Conservation (phyloP, 306 rosid species). For the Lathyrus aphaca region DNA sequence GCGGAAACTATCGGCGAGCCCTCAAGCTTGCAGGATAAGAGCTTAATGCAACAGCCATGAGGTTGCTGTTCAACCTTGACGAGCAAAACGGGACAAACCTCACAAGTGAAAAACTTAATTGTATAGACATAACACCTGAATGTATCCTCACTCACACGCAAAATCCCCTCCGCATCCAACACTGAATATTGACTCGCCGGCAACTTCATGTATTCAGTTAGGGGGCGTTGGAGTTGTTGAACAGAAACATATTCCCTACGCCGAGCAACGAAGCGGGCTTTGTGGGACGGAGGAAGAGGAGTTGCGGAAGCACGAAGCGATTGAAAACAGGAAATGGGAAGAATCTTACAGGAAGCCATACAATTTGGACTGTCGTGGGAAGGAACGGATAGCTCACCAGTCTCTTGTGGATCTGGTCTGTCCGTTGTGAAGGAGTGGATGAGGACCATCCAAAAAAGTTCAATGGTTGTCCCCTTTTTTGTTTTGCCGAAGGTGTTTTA, state of each 20-base stretch:
- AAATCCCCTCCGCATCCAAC: constrained; percentile 95
- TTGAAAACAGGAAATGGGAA: constrained; percentile 44
- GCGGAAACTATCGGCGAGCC: constrained; percentile 85
- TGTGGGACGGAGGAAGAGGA: constrained; percentile 48
- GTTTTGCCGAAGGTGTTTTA: no score
- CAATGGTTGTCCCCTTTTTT: no score
- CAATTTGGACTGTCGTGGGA: background rate
- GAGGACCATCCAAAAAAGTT: no score
- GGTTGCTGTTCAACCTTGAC: constrained; percentile 87
- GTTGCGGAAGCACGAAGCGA: constrained; percentile 62
- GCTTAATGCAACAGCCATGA: constrained; percentile 82
- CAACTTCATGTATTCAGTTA: constrained; percentile 85
- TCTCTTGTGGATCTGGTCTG: no score
- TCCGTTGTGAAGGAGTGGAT: no score
- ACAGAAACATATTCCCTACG: constrained; percentile 69
- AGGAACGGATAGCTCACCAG: background rate
- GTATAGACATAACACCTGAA: constrained; percentile 87
- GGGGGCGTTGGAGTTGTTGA: constrained; percentile 75
- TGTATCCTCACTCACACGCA: constrained; percentile 80
- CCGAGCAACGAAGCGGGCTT: constrained; percentile 80
- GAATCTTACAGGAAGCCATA: constrained; percentile 62
- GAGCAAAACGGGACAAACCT: constrained; percentile 88
- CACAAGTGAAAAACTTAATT: constrained; percentile 78
- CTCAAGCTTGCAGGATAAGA: constrained; percentile 95
- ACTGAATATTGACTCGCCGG: constrained; percentile 98